Evolutionary conservation across 805 yeast species (phyloP).

Genomic region (Metschnikowia hibisci): DNA sequence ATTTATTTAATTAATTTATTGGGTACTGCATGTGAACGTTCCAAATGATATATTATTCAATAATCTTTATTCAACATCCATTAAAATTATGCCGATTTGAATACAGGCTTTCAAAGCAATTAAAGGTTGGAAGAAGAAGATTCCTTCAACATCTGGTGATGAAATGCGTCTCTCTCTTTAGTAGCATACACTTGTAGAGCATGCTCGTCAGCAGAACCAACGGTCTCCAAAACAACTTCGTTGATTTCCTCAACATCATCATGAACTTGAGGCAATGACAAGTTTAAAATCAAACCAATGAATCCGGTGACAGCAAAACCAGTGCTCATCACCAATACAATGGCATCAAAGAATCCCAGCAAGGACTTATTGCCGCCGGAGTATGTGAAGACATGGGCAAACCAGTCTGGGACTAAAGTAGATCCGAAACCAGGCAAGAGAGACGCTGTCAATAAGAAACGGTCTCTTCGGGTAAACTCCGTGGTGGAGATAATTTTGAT

Average conservation of each 20-base stretch:
- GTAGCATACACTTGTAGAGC: conserved; percentile 14
- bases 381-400: conserved; percentile 15
- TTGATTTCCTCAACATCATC: conserved; percentile 20
- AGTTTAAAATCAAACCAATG: conserved; percentile 17
- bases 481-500: conserved; percentile 20
- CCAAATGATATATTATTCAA: too few species aligned
- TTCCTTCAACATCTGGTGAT: conserved; percentile 5
- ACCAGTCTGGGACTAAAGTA: conserved; percentile 18
- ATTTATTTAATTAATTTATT: too few species aligned
- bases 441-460: conserved; percentile 18
- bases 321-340: conserved; percentile 18
- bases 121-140: conserved; percentile 10
- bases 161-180: conserved; percentile 15
- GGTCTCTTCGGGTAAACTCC: conserved; percentile 21
- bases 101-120: not conserved
- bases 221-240: conserved; percentile 19
- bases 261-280: conserved; percentile 16
- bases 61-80: too few species aligned
- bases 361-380: conserved; percentile 15
- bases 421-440: conserved; percentile 18
- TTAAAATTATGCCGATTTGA: not conserved
- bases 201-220: conserved; percentile 18
- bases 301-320: conserved; percentile 19
- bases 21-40: too few species aligned
- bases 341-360: conserved; percentile 17